Base-by-base conservation (phyloP, 805 yeast genomes). In the Priceomyces castillae region DNA sequence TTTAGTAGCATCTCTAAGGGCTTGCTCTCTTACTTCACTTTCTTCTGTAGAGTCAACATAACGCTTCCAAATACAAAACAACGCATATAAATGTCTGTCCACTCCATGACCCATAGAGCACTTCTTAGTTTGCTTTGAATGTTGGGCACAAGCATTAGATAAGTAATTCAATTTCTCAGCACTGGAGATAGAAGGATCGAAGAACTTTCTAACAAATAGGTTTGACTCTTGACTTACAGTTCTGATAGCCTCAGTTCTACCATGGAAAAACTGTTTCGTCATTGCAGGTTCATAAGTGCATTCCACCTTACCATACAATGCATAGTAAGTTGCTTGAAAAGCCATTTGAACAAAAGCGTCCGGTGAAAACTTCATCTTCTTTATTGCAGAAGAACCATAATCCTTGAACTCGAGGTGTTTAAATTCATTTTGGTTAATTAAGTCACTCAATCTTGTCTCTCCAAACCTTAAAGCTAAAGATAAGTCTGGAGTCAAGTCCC, bases 201-300 rank as follows among this genome's bases (percentile, higher is more conserved):
- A 86, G 59, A 90, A 84, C 50, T 87, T 85, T 44, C 95, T 80
- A 14, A 88, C 95, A 67, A 89, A 90, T 37, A 77, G 72, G 57
- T 86, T 86, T 0, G 94, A 84, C 58, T 88, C 88, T 53, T 78
- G 73, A 5, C 92, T 81, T 3, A 90, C 97, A 0, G 95, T 78
- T 56, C 97, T 74, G 43, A 90, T 81, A 3, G 96, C 95, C 64
- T 90, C 97, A 1, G 97, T 90, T 61, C 97, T 77, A 9, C 97
- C 97, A 59, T 90, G 96, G 49, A 84, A 75, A 60, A 83, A 90
- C 46, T 71, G 72, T 62, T 90, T 90, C 3, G 97, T 90, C 97
- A 90, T 90, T 7, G 96, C 96, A 1, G 97, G 97, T 66, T 90
- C 97, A 61, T 90, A 90, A 4, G 96, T 88, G 50, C 95, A 86